Conservation (phyloP, 2,329 filamentous ascomycete species). For the Aaosphaeria arxii region DNA sequence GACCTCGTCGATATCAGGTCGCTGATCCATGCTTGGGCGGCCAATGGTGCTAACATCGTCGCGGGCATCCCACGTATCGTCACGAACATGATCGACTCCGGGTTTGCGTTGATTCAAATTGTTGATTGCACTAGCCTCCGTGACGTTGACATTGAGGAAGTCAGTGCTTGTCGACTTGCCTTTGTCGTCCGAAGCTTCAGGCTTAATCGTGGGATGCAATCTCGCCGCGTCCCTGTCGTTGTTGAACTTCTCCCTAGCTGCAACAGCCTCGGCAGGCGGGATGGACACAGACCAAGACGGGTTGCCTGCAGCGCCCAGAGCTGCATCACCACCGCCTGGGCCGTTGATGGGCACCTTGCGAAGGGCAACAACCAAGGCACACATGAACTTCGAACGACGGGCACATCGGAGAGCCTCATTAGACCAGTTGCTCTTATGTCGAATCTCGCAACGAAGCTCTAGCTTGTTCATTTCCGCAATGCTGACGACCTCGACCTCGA, state of each 20-base stretch:
- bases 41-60: conserved; percentile 37
- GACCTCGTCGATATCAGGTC: conserved; percentile 46
- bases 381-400: conserved; percentile 94
- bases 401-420: conserved; percentile 77
- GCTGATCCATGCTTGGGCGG: conserved; percentile 40
- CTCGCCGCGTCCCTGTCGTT: conserved; percentile 60
- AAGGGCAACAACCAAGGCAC: conserved; percentile 79
- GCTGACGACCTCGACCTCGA: conserved; percentile 73
- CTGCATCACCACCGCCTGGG: conserved; percentile 69
- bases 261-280: conserved; percentile 63
- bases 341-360: conserved; percentile 83
- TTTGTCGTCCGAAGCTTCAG: conserved; percentile 20
- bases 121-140: conserved; percentile 42
- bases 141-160: conserved; percentile 23
- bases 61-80: conserved; percentile 43
- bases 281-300: conserved; percentile 80
- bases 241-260: conserved; percentile 54
- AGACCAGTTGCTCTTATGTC: conserved; percentile 69
- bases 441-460: conserved; percentile 75
- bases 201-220: conserved; percentile 55
- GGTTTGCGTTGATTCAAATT: conserved; percentile 44
- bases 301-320: conserved; percentile 63
- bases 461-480: conserved; percentile 88
- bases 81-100: conserved; percentile 42
- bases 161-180: conserved; percentile 31